Evolutionary conservation across 2,329 filamentous ascomycete genomes (phyloP), one percentile per base, ranked within the genome.

Genomic region (Rhexocercosporidium sp.): DNA sequence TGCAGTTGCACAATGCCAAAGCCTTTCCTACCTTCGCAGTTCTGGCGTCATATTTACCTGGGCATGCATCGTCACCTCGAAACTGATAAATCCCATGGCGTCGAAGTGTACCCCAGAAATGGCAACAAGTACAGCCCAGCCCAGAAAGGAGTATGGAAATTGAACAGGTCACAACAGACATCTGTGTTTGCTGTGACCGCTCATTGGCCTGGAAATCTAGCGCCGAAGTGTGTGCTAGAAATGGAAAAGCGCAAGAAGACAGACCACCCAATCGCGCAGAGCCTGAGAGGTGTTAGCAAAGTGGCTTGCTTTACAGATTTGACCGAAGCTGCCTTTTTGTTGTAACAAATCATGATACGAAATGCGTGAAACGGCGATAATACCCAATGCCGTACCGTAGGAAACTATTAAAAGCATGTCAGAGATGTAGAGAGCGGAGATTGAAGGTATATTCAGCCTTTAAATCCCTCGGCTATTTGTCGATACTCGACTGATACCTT

Each of bases 351-450:
- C 14, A 53, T 31, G 27, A 31, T 53, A 7, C 31, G 49, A 53
- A 16, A 49, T 25, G 46, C 18, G 49, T 53, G 3, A 16, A 14
- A 27, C 2, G 25, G 3, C 29, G 27, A 53, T 37, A 37, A 9
- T 5, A 6, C 31, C 31, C 18, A n/a, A 37, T 56, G 53, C 53
- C 31, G 18, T 34, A 54, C 31, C 53, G 66, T 39, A 66, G 69
- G n/a, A 68, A 61, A 25, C 65, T 39, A 12, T 72, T 68, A 12
- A 71, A 69, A 57, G 68, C 71, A 18, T 71, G 69, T 31, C 31
- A 65, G 44, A 60, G 69, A 62, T 73, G 72, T 47, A 68, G 71
- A 63, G 66, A 22, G 27, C 62, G 71, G 59, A 66, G 68, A 62
- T 46, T 72, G 6, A 71, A 66, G 54, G 68, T 68, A 65, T 54